These are phyloP conservation scores for Trichosporon ovoides DNA, from an alignment of 1,284 basidiomycete species.

Conservation along the genomic window DNA sequence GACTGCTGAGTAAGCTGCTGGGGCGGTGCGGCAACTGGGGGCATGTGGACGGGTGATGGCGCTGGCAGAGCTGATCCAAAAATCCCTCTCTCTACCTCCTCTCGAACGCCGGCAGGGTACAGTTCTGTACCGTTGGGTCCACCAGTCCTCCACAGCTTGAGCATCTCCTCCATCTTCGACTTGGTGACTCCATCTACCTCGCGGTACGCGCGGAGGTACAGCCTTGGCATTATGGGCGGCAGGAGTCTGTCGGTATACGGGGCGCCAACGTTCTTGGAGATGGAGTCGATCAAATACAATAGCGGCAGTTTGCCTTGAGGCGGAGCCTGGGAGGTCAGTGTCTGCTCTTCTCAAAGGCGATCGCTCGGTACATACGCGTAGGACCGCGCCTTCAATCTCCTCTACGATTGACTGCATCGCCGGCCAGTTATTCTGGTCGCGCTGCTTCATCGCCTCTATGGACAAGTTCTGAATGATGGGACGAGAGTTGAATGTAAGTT, in stretches of 20 bases:
- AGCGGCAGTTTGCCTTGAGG: conserved; percentile 85
- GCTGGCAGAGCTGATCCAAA: conserved; percentile 28
- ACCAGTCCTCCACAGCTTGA: conserved; percentile 83
- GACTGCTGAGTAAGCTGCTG: conserved; percentile 14
- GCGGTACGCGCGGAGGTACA: conserved; percentile 79
- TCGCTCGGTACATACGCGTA: conserved; percentile 41
- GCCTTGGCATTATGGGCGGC: conserved; percentile 60
- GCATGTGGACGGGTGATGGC: background rate
- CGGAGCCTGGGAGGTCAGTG: conserved; percentile 60
- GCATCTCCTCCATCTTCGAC: conserved; percentile 92
- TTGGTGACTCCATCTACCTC: conserved; percentile 75
- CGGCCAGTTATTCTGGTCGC: conserved; percentile 57
- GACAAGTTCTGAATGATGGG: conserved; percentile 94
- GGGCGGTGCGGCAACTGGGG: background rate
- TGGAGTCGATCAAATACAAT: conserved; percentile 92
- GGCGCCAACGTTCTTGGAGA: conserved; percentile 87
- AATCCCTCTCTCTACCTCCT: conserved; percentile 38
- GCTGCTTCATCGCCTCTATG: conserved; percentile 75
- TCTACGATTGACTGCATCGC: conserved; percentile 77
- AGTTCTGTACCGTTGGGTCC: conserved; percentile 72
- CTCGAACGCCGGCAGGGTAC: conserved; percentile 48
- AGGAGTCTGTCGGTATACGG: conserved; percentile 80
- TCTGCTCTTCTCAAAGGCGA: background rate
- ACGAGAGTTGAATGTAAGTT: conserved; percentile 91
- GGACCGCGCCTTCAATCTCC: conserved; percentile 81